Percentiles rank a stretch among this genome's conserved stretches.
These are phyloP conservation scores for Rhizopogon roseolus DNA, from an alignment of 768 basidiomycete species.

Conservation along the genomic window DNA sequence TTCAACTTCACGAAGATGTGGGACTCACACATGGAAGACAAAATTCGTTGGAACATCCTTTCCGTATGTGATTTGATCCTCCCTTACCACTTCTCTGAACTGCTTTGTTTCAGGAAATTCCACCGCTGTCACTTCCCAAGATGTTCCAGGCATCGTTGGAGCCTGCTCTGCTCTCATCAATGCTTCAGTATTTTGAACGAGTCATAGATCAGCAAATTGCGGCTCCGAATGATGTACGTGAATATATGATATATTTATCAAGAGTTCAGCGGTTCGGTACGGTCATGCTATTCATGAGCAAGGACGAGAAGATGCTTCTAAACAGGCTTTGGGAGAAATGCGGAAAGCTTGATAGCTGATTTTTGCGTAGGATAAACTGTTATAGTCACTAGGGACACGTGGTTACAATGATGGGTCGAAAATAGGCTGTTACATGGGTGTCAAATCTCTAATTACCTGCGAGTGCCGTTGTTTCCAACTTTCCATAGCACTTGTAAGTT, in stretches of 20 bases:
- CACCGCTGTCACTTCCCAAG: conserved; percentile 48
- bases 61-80: conserved; percentile 36
- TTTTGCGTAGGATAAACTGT: not conserved
- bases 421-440: no score
- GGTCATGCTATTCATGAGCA: conserved; percentile 57
- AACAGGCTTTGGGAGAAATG: conserved; percentile 42
- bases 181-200: conserved; percentile 46
- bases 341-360: conserved; percentile 9
- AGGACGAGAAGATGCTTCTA: conserved; percentile 45
- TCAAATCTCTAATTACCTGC: no score
- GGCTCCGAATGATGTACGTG: conserved; percentile 21
- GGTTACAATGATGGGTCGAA: not conserved
- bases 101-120: conserved; percentile 39
- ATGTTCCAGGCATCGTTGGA: conserved; percentile 73
- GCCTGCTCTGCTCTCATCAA: conserved; percentile 50
- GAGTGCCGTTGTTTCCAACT: no score
- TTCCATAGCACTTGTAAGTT: no score
- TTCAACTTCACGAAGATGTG: conserved; percentile 64
- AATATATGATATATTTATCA: conserved; percentile 50
- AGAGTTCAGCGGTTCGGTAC: conserved; percentile 60
- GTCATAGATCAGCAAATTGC: conserved; percentile 18
- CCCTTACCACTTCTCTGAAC: not conserved
- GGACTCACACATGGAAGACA: conserved; percentile 36
- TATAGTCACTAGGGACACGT: not conserved
- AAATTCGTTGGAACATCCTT: conserved; percentile 55